A percentile compares a stretch with the other conserved stretches of the same genome.
Evolutionary conservation across 116 monocot species (phyloP).

Genomic region (Cymodocea nodosa): DNA sequence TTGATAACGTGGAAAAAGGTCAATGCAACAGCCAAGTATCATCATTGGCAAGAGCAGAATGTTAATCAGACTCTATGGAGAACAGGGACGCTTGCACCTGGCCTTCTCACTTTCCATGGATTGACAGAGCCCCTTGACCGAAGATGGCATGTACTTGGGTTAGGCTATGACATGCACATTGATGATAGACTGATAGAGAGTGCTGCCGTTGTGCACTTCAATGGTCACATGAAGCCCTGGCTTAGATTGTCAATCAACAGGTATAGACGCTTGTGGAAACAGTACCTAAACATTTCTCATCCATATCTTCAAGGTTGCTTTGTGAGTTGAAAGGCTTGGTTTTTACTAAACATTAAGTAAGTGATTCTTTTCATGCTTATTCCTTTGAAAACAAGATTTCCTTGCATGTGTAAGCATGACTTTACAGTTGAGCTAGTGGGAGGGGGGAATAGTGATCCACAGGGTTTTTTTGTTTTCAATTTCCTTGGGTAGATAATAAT

Average conservation of each 20-base stretch:
- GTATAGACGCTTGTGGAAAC: constrained; percentile 29
- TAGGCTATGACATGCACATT: constrained; percentile 31
- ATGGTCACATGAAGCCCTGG: constrained; percentile 45
- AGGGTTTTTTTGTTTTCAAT: neutral
- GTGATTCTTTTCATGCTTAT: neutral
- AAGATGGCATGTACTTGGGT: constrained; percentile 39
- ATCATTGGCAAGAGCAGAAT: constrained; percentile 34
- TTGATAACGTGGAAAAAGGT: constrained; percentile 58
- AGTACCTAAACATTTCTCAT: constrained; percentile 17
- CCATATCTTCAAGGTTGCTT: constrained; percentile 16
- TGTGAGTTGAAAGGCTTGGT: neutral
- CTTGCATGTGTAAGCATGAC: neutral
- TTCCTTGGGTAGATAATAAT: neutral
- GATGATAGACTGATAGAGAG: constrained; percentile 32
- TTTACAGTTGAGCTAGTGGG: neutral
- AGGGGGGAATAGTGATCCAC: neutral
- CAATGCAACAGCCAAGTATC: constrained; percentile 28
- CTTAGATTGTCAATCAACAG: constrained; percentile 23
- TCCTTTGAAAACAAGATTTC: neutral
- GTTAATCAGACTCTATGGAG: constrained; percentile 22
- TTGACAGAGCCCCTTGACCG: constrained; percentile 32
- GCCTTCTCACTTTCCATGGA: constrained; percentile 34
- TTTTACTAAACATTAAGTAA: neutral
- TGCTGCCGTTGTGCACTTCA: constrained; percentile 33
- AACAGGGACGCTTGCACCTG: constrained; percentile 26